phyloP scores from a whole-genome alignment of 129 eudicot genomes.

The carrot (Daucus carota) region DH1_v3.0 NC_030384.2:33235501-33236000 shows the following conservation, averaged over 20 bases:
- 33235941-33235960: constrained; percentile 61
- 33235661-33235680: not conserved
- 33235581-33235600: not conserved
- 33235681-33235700: not conserved
- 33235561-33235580: not conserved
- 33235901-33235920: constrained; percentile 38
- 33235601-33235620: too few relatives aligned
- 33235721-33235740: not conserved
- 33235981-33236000: constrained; percentile 26
- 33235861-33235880: not conserved
- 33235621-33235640: not conserved
- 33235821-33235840: not conserved
- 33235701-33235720: not conserved
- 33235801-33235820: not conserved
- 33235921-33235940: constrained; percentile 81
- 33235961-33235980: constrained; percentile 66
- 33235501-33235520: not conserved
- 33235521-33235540: too few relatives aligned
- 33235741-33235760: not conserved
- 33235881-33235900: constrained; percentile 35
- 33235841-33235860: not conserved
- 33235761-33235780: not conserved
- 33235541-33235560: not conserved
- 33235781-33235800: constrained; percentile 1
- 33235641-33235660: not conserved